These are phyloP conservation scores for Pseudocercospora macadamiae DNA, from an alignment of 2,329 filamentous ascomycete genomes.

Conservation along the genomic window DNA sequence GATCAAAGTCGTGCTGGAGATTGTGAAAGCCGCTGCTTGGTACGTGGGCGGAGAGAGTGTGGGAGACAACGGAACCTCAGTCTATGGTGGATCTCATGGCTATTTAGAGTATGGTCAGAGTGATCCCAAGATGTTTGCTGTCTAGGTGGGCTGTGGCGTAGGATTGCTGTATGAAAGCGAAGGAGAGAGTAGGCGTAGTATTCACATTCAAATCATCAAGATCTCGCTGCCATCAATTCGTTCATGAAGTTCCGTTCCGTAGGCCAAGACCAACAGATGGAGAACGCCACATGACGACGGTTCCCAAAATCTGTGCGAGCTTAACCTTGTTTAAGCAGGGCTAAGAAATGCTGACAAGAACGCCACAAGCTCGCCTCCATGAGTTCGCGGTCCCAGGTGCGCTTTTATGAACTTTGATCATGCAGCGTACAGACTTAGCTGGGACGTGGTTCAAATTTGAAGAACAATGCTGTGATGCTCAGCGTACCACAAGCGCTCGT, in stretches of 20 bases:
- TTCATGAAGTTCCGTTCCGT: background rate
- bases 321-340: background rate
- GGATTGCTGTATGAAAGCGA: too few species aligned
- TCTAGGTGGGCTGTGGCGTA: background rate
- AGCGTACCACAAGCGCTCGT: too few species aligned
- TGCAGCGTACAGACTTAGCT: background rate
- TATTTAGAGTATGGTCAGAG: too few species aligned
- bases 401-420: background rate
- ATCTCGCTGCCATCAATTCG: background rate
- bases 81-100: too few species aligned
- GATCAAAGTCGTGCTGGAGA: conserved; percentile 65
- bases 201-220: background rate
- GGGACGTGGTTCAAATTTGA: background rate
- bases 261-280: too few species aligned
- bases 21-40: conserved; percentile 76
- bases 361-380: conserved; percentile 1
- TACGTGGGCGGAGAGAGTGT: conserved; percentile 51
- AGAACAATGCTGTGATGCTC: too few species aligned
- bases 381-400: background rate
- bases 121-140: too few species aligned
- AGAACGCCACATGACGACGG: background rate
- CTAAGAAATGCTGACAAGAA: background rate
- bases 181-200: too few species aligned
- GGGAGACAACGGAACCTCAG: background rate
- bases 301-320: background rate